Conservation (phyloP, 495 filamentous ascomycete genomes). For the Aspergillus hancockii region DNA sequence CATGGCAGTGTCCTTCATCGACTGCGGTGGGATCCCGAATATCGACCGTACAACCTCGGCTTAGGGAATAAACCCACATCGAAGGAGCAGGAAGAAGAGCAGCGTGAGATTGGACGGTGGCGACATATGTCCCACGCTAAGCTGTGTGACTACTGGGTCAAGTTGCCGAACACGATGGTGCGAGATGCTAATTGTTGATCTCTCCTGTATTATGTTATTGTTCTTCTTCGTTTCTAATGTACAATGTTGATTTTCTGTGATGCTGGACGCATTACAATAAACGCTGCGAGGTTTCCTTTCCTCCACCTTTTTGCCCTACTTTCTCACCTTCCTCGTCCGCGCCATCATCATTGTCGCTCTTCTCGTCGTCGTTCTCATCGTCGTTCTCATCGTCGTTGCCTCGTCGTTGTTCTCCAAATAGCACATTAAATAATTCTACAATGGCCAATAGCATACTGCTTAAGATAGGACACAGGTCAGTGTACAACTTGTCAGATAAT, state of each 20-base stretch:
- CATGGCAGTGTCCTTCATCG: slow-evolving; percentile 20
- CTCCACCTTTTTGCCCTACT: neutral
- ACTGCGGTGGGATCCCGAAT: slow-evolving; percentile 12
- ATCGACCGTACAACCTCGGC: slow-evolving; percentile 23
- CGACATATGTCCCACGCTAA: slow-evolving; percentile 1
- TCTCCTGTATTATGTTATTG: neutral
- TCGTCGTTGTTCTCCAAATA: no score
- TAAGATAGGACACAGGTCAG: no score
- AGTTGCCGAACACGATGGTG: neutral
- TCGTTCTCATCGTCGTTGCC: no score
- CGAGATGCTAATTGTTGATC: neutral
- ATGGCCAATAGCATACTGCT: no score
- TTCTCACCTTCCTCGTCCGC: neutral
- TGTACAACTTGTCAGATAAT: no score
- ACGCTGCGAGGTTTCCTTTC: neutral
- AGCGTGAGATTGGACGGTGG: slow-evolving; percentile 9
- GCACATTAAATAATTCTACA: no score
- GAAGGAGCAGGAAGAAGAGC: neutral
- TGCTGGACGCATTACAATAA: neutral
- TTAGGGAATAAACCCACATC: slow-evolving; percentile 9
- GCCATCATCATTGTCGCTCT: no score
- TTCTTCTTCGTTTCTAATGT: neutral
- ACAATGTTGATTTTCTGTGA: neutral
- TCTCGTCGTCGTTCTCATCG: no score
- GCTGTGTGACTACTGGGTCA: slow-evolving; percentile 13